Base-by-base conservation (phyloP, 495 filamentous ascomycete species). In the Daldinia grandis region DNA sequence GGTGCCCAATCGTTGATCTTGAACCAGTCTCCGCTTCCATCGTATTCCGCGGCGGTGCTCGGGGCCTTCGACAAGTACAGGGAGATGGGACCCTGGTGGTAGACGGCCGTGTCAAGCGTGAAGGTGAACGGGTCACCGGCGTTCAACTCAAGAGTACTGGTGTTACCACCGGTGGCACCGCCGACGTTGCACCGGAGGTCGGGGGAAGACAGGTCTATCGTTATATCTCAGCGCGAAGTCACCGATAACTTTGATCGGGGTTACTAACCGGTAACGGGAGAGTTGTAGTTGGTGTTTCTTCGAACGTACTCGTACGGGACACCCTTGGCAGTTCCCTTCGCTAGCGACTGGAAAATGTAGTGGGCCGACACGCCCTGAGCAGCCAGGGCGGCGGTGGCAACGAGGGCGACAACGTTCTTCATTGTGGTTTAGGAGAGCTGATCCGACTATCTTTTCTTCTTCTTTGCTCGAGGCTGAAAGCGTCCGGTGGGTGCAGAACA, bases 131-230 rank as follows among this genome's bases (percentile, higher is more conserved):
- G 75, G 19, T 84, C 82, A 0, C 87, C 87, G 2, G 87, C 83
- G 62, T 83, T 82, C 27, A 87, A 71, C 9, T 80, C 79, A 5
- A 81, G 71, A 0, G 81, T 84, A n/a, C 76, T 74, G 0, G 86
- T 87, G 65, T 69, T 78, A 24, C 75, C 70, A 10, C 84, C 84
- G 17, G 78, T 76, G 7, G 66, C 76, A 33, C 85, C 86, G 62
- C 85, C 86, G 27, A 84, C 85, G 53, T 90, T 90, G 80, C 87
- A 90, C 0, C 86, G 79, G 53, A 90, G 79, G 53, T 89, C 84
- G 5, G 74, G 78, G 8, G 82, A 84, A 4, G 84, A 69, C 0
- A 88, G 78, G 64, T 85, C 74, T 78, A 17, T 61, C 37, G 7
- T 38, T 28, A 7, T 15, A 21, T 59, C 38, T 71, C 15, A 63